phyloP scores from a whole-genome alignment of 192 early-diverging fungal species.

The Podila epicladia region DNA sequence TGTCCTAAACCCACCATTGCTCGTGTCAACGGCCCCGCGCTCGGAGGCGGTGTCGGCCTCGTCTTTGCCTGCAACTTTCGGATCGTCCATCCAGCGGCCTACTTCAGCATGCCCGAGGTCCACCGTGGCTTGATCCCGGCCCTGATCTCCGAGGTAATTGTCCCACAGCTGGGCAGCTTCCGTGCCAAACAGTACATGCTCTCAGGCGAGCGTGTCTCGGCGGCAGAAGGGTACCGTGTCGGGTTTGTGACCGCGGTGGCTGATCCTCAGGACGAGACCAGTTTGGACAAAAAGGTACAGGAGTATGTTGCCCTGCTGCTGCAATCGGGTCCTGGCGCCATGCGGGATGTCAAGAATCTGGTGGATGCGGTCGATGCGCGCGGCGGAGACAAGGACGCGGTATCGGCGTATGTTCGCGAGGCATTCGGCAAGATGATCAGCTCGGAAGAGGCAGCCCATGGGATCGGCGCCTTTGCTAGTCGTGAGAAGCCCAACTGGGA shows the following conservation, averaged over 20 bases:
- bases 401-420: conserved; percentile 36
- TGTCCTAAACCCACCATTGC: conserved; percentile 65
- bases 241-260: conserved; percentile 49
- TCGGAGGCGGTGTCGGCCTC: conserved; percentile 70
- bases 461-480: conserved; percentile 62
- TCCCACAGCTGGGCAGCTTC: conserved; percentile 63
- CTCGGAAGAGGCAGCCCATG: conserved; percentile 67
- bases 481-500: conserved; percentile 67
- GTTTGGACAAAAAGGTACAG: conserved; percentile 57
- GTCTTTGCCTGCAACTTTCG: conserved; percentile 67
- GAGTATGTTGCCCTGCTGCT: conserved; percentile 54
- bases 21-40: conserved; percentile 68
- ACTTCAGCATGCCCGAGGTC: conserved; percentile 69
- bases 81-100: conserved; percentile 51
- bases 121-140: conserved; percentile 71
- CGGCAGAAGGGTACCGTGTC: conserved; percentile 45
- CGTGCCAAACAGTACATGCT: conserved; percentile 65
- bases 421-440: conserved; percentile 68
- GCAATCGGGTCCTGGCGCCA: conserved; percentile 59
- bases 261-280: conserved; percentile 17
- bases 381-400: conserved; percentile 24
- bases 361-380: conserved; percentile 49
- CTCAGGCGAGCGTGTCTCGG: conserved; percentile 59
- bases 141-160: conserved; percentile 69
- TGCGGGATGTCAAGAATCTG: conserved; percentile 62